phyloP scores from a whole-genome alignment of 257 asterid genomes.

The Forsythia suspensa region DNA sequence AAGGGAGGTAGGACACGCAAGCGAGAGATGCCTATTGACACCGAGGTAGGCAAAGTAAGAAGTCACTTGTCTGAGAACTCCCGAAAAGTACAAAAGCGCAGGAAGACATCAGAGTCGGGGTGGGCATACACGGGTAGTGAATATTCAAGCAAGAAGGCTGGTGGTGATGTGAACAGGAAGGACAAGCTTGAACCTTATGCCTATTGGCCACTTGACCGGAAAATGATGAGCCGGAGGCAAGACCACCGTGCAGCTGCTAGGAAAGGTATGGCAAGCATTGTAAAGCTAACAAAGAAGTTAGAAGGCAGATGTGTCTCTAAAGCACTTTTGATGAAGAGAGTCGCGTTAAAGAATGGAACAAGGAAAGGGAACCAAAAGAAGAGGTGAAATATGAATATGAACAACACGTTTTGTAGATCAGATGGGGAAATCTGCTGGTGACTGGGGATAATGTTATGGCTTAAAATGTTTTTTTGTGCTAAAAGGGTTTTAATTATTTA shows the following conservation, averaged over 20 bases:
- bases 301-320: constrained; percentile 77
- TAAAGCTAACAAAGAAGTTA: constrained; percentile 70
- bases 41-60: constrained; percentile 50
- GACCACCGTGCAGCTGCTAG: constrained; percentile 91
- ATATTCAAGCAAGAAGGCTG: constrained; percentile 86
- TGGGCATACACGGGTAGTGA: constrained; percentile 92
- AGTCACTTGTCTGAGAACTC: constrained; percentile 49
- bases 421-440: background rate
- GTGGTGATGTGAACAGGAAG: constrained; percentile 83
- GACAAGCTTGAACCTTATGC: constrained; percentile 96
- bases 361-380: constrained; percentile 34
- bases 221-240: constrained; percentile 89
- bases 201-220: constrained; percentile 99
- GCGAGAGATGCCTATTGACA: constrained; percentile 14
- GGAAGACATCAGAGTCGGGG: constrained; percentile 67
- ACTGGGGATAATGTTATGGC: no score
- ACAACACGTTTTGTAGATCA: background rate
- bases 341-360: constrained; percentile 33
- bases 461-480: no score
- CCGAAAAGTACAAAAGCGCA: constrained; percentile 55
- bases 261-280: constrained; percentile 88
- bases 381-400: background rate
- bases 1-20: constrained; percentile 35
- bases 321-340: constrained; percentile 61
- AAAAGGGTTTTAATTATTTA: no score